Percentiles rank a stretch among this genome's conserved stretches.
These are phyloP conservation scores for Vitis hybrid DNA, from an alignment of 177 flowering plant species.

Conservation along the genomic window DNA sequence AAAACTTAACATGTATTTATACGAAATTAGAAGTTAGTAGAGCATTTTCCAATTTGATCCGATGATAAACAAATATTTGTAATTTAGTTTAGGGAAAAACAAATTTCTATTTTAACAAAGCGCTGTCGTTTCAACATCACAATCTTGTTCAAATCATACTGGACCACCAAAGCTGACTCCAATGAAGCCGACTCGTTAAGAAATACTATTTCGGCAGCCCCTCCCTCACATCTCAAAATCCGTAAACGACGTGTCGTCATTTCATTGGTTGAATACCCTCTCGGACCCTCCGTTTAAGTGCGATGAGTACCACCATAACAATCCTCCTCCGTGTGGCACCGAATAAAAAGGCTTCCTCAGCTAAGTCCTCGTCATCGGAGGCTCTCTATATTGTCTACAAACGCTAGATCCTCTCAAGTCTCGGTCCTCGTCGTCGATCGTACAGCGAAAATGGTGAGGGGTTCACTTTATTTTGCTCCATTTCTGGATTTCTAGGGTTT, in stretches of 20 bases:
- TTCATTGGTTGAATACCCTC: not conserved
- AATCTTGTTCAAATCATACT: not conserved
- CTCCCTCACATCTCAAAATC: not conserved
- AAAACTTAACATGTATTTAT: too few species aligned
- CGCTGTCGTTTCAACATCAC: too few species aligned
- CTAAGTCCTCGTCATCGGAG: constrained; percentile 4
- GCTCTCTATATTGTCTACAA: not conserved
- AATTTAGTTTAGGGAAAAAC: too few species aligned
- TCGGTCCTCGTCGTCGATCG: not conserved
- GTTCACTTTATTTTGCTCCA: not conserved
- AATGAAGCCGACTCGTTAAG: not conserved
- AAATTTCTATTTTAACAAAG: too few species aligned
- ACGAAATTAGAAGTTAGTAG: too few species aligned
- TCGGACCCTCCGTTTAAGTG: not conserved
- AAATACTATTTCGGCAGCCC: too few species aligned
- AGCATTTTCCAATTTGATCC: too few species aligned
- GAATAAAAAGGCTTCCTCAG: not conserved
- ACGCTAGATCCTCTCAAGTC: not conserved
- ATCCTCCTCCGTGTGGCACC: not conserved
- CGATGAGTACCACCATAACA: not conserved
- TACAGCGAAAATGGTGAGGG: constrained; percentile 15
- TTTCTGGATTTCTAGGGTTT: not conserved
- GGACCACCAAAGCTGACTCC: not conserved
- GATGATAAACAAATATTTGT: too few species aligned
- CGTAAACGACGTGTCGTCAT: not conserved